Conservation (phyloP, 1,139 yeast species). For the Pneumocystis oryctolagi region DNA sequence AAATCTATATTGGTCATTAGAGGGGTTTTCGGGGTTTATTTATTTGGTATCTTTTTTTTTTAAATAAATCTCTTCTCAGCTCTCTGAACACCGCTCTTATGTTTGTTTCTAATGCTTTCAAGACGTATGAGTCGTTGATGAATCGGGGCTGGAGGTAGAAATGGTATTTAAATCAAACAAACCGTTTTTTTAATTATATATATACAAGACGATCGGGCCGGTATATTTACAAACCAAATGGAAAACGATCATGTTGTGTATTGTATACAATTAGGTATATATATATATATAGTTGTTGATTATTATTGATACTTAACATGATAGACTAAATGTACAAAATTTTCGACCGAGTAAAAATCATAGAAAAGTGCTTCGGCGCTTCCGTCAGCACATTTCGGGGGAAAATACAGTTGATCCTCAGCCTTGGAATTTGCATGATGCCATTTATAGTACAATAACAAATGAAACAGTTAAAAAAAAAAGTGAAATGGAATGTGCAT, state of each 20-base stretch:
- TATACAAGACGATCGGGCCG: slow-evolving; percentile 57
- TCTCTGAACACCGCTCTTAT: slow-evolving; percentile 31
- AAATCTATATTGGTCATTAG: no score
- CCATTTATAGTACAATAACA: background rate
- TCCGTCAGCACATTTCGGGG: slow-evolving; percentile 32
- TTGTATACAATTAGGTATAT: slow-evolving; percentile 50
- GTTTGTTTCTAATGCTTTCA: slow-evolving; percentile 23
- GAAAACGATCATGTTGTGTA: slow-evolving; percentile 64
- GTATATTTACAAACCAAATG: slow-evolving; percentile 60
- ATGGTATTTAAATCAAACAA: background rate
- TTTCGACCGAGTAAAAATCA: slow-evolving; percentile 49
- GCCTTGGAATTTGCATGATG: background rate
- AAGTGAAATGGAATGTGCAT: slow-evolving; percentile 35
- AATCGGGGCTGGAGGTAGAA: slow-evolving; percentile 39
- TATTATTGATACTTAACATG: background rate
- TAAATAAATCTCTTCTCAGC: background rate
- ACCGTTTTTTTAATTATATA: background rate
- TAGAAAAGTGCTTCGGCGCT: slow-evolving; percentile 49
- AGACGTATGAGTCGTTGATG: slow-evolving; percentile 47
- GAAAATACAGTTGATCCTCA: background rate
- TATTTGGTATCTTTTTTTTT: no score
- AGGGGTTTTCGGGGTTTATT: no score
- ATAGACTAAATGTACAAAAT: slow-evolving; percentile 31
- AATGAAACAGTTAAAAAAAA: slow-evolving; percentile 30
- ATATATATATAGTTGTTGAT: background rate